phyloP scores from a whole-genome alignment of 352 stramenopile genomes.

The Salisapilia sapeloensis region DNA sequence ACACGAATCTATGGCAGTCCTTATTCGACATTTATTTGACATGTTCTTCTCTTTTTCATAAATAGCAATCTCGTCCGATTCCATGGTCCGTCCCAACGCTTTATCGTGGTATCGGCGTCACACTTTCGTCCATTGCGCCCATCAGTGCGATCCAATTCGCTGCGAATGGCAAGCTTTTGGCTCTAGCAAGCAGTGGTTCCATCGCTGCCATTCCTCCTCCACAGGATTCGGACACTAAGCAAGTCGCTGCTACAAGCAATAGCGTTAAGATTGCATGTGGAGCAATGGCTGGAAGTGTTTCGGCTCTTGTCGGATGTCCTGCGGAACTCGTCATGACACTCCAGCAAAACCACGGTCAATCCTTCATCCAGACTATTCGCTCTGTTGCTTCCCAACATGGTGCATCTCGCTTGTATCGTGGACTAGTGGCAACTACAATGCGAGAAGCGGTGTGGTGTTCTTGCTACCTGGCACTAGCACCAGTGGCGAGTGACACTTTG shows the following conservation, averaged over 20 bases:
- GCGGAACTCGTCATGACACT: slow-evolving; percentile 78
- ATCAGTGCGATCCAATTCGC: slow-evolving; percentile 70
- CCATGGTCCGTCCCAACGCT: slow-evolving; percentile 35
- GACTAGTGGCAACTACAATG: slow-evolving; percentile 32
- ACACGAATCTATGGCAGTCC: background rate
- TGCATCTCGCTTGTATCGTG: slow-evolving; percentile 29
- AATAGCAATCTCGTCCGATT: slow-evolving; percentile 47
- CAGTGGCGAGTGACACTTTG: slow-evolving; percentile 46
- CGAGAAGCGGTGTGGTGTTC: slow-evolving; percentile 64
- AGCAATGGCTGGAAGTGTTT: slow-evolving; percentile 37
- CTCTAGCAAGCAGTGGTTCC: slow-evolving; percentile 5
- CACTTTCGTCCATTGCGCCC: slow-evolving; percentile 56
- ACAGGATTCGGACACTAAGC: background rate
- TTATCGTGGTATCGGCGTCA: slow-evolving; percentile 67
- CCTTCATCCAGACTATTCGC: slow-evolving; percentile 35
- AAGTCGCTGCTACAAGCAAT: too few relatives aligned
- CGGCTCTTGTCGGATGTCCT: slow-evolving; percentile 39
- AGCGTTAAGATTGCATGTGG: slow-evolving; percentile 42
- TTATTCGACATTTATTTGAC: background rate
- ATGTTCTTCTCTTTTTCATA: background rate
- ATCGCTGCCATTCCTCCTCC: slow-evolving; percentile 3
- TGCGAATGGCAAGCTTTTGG: slow-evolving; percentile 31
- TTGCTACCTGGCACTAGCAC: slow-evolving; percentile 56
- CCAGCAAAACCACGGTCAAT: slow-evolving; percentile 68
- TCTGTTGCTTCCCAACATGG: slow-evolving; percentile 31